Base-by-base conservation (phyloP, 768 basidiomycete species). In the Lepiota subincarnata region DNA sequence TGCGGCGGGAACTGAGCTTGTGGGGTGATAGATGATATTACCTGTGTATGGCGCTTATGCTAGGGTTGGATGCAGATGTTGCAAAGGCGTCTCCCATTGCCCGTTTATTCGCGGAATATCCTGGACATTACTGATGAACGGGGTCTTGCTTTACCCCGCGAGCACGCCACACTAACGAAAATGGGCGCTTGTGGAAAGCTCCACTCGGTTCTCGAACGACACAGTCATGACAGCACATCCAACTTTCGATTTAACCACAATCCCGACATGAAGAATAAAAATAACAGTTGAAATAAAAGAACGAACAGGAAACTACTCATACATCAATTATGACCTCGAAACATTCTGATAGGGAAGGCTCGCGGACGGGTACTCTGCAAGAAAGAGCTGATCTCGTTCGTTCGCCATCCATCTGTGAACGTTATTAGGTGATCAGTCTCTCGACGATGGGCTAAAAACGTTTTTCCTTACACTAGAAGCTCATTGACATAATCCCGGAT, bases 401-500 rank as follows among this genome's bases (percentile, higher is more conserved):
- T 79, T 75, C 59, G 81, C 80, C 82, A 98, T 87, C 73, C 83
- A 95, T 41, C 92, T 94, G 28, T 24, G 39, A 4, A 8, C 19
- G 35, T 28, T 40, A 40, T 39, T 22, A 31, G 18, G 20, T 36
- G 16, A 24, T 31, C 34, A 10, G 45, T 31, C 31, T 8, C 8
- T 31, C 7, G 31, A 4, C 10, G 7, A 31, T 31, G 31, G 7
- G 6, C 8, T 35, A 50, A 55, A 24, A 44, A 39, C 24, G 13
- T 4, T 8, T 4, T 8, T 8, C 10, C 76, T 31, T 60, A 97
- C 94, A 70, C 69, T 62, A 98, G 76, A 55, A 99, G 73, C 65
- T 97, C 93, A 55, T 89, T 88, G 57, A 92, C 84, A 67, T 98
- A 93, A 60, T 98, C 95, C 57, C 87, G 75, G 12, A 99, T 81